phyloP scores from a whole-genome alignment of 75 land plant species.

The Isoetes taiwanensis region DNA sequence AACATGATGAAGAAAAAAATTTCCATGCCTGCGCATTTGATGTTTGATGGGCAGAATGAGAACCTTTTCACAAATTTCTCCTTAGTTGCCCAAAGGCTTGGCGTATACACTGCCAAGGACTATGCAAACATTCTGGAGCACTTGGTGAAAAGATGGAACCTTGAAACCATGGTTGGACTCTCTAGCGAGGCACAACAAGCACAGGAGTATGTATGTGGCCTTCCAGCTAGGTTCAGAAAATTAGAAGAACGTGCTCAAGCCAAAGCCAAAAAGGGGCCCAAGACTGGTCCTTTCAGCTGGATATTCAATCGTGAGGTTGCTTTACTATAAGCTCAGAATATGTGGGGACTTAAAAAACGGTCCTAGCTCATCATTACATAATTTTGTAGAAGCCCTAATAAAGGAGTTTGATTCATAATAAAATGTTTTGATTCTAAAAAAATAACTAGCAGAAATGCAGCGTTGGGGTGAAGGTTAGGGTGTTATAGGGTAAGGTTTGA shows the following conservation, averaged over 20 bases:
- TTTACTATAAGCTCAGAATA: not conserved
- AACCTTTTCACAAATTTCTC: slow-evolving; percentile 15
- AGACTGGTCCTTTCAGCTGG: slow-evolving; percentile 15
- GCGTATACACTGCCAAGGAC: slow-evolving; percentile 17
- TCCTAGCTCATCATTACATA: no score
- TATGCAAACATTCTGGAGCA: slow-evolving; percentile 19
- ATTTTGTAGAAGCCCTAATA: no score
- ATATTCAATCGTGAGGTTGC: slow-evolving; percentile 11
- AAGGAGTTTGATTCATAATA: no score
- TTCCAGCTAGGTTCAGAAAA: slow-evolving; percentile 8
- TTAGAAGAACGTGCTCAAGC: slow-evolving; percentile 7
- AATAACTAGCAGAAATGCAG: no score
- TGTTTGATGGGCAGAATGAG: slow-evolving; percentile 12
- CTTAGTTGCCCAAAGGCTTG: slow-evolving; percentile 9
- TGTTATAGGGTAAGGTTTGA: no score
- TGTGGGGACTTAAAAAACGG: no score
- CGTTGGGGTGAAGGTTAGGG: no score
- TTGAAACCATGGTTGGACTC: slow-evolving; percentile 14
- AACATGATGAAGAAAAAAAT: slow-evolving; percentile 29
- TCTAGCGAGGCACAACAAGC: slow-evolving; percentile 15
- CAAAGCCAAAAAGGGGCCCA: not conserved
- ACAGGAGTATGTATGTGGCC: slow-evolving; percentile 15
- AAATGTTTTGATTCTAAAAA: no score
- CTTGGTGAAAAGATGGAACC: slow-evolving; percentile 10
- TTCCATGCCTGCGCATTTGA: slow-evolving; percentile 21